Percentiles rank a stretch among this genome's conserved stretches.
Conservation (phyloP, 345 rosid genomes). For the Hibiscus tridactylites region DNA sequence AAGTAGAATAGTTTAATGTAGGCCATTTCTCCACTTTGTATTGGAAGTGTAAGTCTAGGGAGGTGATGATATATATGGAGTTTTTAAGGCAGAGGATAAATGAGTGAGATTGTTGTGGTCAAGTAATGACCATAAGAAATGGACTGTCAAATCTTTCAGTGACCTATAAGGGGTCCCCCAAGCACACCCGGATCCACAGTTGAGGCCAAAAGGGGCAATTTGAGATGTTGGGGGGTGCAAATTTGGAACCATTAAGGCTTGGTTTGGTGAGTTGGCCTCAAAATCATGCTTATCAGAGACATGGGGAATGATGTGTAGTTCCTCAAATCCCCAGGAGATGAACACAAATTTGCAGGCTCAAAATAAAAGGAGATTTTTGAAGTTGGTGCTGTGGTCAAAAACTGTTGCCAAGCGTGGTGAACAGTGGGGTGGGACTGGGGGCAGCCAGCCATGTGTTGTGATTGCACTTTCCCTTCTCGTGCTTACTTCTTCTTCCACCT, state of each 20-base stretch:
- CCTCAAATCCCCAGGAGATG: neutral
- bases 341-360: neutral
- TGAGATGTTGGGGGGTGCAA: too few species aligned
- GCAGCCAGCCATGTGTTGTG: neutral
- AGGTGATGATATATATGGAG: conserved; percentile 10
- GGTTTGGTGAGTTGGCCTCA: neutral
- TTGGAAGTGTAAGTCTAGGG: neutral
- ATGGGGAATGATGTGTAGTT: neutral
- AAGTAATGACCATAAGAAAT: conserved; percentile 28
- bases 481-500: neutral
- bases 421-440: neutral
- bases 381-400: neutral
- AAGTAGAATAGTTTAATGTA: conserved; percentile 24
- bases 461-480: neutral
- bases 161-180: conserved; percentile 15
- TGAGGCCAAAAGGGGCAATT: too few species aligned
- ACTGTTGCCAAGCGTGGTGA: neutral
- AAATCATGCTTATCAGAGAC: neutral
- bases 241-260: too few species aligned
- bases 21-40: conserved; percentile 22
- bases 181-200: conserved; percentile 1
- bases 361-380: neutral
- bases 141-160: conserved; percentile 18
- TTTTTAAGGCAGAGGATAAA: conserved; percentile 1
- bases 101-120: conserved; percentile 17